Percentiles rank a stretch among this genome's conserved stretches.
Conservation (phyloP, 495 filamentous ascomycete species). For the Xylaria sp. region DNA sequence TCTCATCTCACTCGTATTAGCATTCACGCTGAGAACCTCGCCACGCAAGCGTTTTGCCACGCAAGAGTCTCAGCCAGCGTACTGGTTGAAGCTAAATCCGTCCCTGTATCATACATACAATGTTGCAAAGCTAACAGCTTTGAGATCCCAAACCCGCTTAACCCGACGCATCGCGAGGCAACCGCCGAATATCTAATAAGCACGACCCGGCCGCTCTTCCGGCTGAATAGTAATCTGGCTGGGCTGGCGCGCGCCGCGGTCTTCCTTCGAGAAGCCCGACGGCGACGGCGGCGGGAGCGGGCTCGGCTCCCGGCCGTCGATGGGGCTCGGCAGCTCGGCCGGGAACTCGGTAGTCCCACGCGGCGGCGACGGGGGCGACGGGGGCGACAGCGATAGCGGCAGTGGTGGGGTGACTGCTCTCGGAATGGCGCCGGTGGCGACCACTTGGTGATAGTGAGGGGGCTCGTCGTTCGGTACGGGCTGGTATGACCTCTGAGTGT, state of each 20-base stretch:
- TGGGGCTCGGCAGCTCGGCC: slow-evolving; percentile 22
- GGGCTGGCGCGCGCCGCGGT: not conserved
- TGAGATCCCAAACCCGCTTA: not conserved
- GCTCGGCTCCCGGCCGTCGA: slow-evolving; percentile 20
- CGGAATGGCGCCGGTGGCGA: not conserved
- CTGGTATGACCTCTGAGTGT: not conserved
- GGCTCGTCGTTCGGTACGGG: slow-evolving; percentile 1
- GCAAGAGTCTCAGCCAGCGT: not conserved
- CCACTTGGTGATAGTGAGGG: not conserved
- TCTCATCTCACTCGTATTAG: not conserved
- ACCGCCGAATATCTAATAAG: not conserved
- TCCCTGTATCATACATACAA: not conserved
- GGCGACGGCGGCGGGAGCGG: not conserved
- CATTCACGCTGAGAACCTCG: not conserved
- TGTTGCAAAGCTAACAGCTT: not conserved
- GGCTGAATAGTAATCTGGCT: slow-evolving; percentile 10
- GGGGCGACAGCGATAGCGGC: no score
- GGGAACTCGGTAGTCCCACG: slow-evolving; percentile 2
- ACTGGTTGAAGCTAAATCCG: not conserved
- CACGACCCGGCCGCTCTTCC: not conserved
- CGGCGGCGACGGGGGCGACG: not conserved
- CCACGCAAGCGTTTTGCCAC: no score
- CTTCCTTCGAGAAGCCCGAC: not conserved
- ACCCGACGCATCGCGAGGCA: not conserved
- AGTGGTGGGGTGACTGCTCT: not conserved